These are phyloP conservation scores for Kodamaea sp. DNA, from an alignment of 1,139 yeast species.

Conservation along the genomic window DNA sequence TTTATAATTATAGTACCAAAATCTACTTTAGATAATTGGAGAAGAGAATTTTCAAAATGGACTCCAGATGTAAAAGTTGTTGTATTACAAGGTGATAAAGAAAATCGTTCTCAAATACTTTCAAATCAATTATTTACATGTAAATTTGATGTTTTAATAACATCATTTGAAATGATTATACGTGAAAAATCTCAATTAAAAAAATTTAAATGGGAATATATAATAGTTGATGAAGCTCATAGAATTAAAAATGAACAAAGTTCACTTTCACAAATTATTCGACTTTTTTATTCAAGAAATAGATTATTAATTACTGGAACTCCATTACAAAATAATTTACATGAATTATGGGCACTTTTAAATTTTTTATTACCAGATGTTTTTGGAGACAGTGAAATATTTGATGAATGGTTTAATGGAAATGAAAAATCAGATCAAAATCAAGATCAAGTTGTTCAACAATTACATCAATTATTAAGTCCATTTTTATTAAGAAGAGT, in stretches of 20 bases:
- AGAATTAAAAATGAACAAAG: conserved; percentile 93
- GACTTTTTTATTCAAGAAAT: conserved; percentile 80
- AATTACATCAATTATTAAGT: conserved; percentile 75
- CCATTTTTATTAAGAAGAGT: conserved; percentile 89
- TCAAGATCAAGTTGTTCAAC: conserved; percentile 78
- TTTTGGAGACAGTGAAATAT: conserved; percentile 83
- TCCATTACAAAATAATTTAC: conserved; percentile 89
- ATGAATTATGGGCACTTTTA: conserved; percentile 92
- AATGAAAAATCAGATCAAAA: conserved; percentile 39
- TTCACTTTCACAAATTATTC: conserved; percentile 81
- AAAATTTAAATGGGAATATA: conserved; percentile 89
- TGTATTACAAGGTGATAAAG: conserved; percentile 85
- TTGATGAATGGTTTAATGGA: conserved; percentile 80
- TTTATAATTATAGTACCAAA: conserved; percentile 91
- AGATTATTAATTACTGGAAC: conserved; percentile 92
- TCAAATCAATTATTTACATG: conserved; percentile 59
- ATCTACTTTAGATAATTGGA: conserved; percentile 93
- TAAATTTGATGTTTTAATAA: conserved; percentile 82
- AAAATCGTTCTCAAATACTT: conserved; percentile 61
- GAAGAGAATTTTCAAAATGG: conserved; percentile 90
- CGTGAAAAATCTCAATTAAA: conserved; percentile 78
- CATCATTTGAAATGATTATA: conserved; percentile 91
- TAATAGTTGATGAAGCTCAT: conserved; percentile 95
- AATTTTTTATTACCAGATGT: conserved; percentile 92
- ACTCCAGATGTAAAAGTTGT: conserved; percentile 91